A percentile compares a stretch with the other conserved stretches of the same genome.
These are phyloP conservation scores for Coccomyxa subellipsoidea DNA, from an alignment of 163 green algal species.

Conservation along the genomic window DNA sequence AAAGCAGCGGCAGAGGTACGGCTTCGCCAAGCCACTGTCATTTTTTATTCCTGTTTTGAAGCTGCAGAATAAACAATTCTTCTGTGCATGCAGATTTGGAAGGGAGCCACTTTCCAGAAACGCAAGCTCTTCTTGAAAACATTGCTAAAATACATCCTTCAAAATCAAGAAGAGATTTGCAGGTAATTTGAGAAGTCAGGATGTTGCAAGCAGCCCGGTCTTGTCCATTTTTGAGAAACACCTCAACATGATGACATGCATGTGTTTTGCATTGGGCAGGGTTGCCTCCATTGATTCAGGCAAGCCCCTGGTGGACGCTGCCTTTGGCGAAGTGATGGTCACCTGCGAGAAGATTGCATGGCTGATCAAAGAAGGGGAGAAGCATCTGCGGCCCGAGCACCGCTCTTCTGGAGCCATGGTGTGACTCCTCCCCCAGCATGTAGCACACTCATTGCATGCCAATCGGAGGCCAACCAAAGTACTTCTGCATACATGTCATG, in stretches of 20 bases:
- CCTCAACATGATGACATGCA: too few species aligned
- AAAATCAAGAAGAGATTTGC: constrained; percentile 90
- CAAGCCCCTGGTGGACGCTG: constrained; percentile 94
- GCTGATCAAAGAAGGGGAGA: constrained; percentile 85
- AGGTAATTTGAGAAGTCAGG: constrained; percentile 45
- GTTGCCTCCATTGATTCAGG: constrained; percentile 89
- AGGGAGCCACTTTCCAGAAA: constrained; percentile 68
- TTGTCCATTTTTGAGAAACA: too few species aligned
- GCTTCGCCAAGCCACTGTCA: not conserved
- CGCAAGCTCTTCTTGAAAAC: constrained; percentile 72
- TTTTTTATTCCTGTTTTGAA: not conserved
- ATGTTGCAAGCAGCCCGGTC: too few species aligned
- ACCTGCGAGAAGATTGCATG: constrained; percentile 98
- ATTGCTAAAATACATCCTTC: constrained; percentile 87
- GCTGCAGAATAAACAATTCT: not conserved
- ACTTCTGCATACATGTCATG: too few species aligned
- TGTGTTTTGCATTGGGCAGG: constrained; percentile 39
- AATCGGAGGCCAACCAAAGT: too few species aligned
- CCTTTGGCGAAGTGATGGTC: constrained; percentile 92
- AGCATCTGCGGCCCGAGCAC: constrained; percentile 74
- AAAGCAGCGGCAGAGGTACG: not conserved
- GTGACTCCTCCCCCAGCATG: constrained; percentile 13
- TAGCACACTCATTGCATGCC: too few species aligned
- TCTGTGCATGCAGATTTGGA: constrained; percentile 61
- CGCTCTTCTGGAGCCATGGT: constrained; percentile 77